Conservation (phyloP, 148 eudicot species). For the Salicornia ramosissima region DNA sequence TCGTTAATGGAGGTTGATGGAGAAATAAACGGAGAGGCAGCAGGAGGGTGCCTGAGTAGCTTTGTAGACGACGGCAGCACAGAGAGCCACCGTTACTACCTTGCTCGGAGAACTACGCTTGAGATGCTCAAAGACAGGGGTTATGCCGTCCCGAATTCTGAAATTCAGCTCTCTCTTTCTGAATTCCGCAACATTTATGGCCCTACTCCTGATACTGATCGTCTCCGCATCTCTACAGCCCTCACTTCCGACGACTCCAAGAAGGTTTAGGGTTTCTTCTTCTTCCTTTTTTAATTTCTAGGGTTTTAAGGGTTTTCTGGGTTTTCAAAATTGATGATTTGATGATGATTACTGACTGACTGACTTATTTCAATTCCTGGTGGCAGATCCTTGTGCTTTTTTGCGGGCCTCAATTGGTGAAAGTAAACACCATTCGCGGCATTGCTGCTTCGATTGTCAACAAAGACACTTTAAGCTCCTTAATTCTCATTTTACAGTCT, state of each 20-base stretch:
- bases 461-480: conserved; percentile 53
- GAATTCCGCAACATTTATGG: conserved; percentile 55
- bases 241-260: conserved; percentile 45
- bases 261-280: conserved; percentile 32
- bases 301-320: too few relatives aligned
- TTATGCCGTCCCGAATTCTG: conserved; percentile 48
- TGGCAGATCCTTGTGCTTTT: conserved; percentile 72
- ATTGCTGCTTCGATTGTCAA: conserved; percentile 51
- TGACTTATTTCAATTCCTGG: neutral
- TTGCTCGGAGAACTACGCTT: conserved; percentile 57
- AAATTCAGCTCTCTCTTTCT: conserved; percentile 45
- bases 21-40: conserved; percentile 29
- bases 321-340: too few relatives aligned
- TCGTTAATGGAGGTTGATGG: conserved; percentile 18
- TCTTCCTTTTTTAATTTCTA: neutral
- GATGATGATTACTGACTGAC: too few relatives aligned
- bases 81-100: conserved; percentile 75
- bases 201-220: conserved; percentile 53
- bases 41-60: conserved; percentile 30
- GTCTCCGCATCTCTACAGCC: conserved; percentile 56
- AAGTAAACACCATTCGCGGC: conserved; percentile 51
- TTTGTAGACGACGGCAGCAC: conserved; percentile 54
- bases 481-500: conserved; percentile 68
- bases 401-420: conserved; percentile 51
- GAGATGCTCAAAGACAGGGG: conserved; percentile 91